These are phyloP conservation scores for Acacia acuminata DNA, from an alignment of 306 rosid species.

Conservation along the genomic window DNA sequence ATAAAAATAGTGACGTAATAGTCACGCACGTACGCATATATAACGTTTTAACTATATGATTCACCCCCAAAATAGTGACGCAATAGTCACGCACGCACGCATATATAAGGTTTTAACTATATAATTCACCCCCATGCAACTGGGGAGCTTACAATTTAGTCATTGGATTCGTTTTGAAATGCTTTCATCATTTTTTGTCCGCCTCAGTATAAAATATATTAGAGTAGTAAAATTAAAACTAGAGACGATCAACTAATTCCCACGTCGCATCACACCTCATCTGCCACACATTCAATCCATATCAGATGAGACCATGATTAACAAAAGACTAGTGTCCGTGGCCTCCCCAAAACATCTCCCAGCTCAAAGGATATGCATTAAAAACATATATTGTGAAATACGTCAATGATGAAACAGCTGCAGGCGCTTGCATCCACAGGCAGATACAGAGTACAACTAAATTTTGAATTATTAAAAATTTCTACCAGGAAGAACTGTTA, in stretches of 20 bases:
- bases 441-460: conserved; percentile 21
- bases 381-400: conserved; percentile 7
- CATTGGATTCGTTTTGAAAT: neutral
- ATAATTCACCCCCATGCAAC: neutral
- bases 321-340: neutral
- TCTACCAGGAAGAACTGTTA: conserved; percentile 33
- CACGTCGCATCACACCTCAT: neutral
- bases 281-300: neutral
- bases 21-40: no score
- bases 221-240: neutral
- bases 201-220: neutral
- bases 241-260: neutral
- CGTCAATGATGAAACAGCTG: conserved; percentile 17
- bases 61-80: no score
- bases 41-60: no score
- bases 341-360: conserved; percentile 19
- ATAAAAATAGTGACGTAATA: no score
- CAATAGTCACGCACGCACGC: no score
- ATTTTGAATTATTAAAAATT: conserved; percentile 21
- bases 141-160: neutral
- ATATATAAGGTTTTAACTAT: neutral
- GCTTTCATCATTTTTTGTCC: neutral
- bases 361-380: conserved; percentile 1
- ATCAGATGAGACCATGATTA: neutral
- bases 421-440: conserved; percentile 27